Conservation (phyloP, 2,329 filamentous ascomycete genomes). For the Ilyonectria destructans region DNA sequence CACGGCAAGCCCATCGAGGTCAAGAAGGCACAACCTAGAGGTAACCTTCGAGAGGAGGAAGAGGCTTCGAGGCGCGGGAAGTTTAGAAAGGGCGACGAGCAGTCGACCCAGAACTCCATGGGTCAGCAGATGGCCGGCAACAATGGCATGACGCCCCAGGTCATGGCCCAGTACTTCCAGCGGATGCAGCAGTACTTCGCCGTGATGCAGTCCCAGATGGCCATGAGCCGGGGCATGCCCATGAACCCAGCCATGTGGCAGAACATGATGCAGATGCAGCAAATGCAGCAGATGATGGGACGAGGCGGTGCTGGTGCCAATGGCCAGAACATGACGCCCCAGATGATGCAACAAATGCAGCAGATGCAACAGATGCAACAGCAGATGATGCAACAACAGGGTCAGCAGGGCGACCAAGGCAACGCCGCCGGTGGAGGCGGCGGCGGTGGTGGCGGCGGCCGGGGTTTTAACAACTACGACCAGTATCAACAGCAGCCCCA, state of each 20-base stretch:
- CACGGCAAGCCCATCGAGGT: conserved; percentile 98
- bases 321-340: conserved; percentile 61
- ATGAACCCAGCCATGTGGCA: conserved; percentile 86
- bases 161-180: conserved; percentile 99
- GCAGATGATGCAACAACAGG: conserved; percentile 60
- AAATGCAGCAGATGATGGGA: conserved; percentile 73
- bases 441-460: conserved; percentile 48
- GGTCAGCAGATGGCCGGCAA: conserved; percentile 62
- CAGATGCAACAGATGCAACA: conserved; percentile 61
- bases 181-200: conserved; percentile 98
- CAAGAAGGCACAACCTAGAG: conserved; percentile 96
- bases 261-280: conserved; percentile 84
- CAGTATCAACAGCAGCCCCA: conserved; percentile 65
- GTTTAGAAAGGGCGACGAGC: conserved; percentile 71
- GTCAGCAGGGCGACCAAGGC: conserved; percentile 51
- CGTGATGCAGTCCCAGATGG: conserved; percentile 95
- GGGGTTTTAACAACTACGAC: conserved; percentile 52
- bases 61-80: conserved; percentile 76
- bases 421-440: conserved; percentile 45
- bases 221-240: conserved; percentile 82
- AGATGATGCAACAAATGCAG: conserved; percentile 75
- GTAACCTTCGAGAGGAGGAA: conserved; percentile 94
- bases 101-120: conserved; percentile 59
- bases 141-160: conserved; percentile 89
- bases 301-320: conserved; percentile 56